Evolutionary conservation across 768 basidiomycete species (phyloP).

Genomic region (Auriscalpium vulgare): DNA sequence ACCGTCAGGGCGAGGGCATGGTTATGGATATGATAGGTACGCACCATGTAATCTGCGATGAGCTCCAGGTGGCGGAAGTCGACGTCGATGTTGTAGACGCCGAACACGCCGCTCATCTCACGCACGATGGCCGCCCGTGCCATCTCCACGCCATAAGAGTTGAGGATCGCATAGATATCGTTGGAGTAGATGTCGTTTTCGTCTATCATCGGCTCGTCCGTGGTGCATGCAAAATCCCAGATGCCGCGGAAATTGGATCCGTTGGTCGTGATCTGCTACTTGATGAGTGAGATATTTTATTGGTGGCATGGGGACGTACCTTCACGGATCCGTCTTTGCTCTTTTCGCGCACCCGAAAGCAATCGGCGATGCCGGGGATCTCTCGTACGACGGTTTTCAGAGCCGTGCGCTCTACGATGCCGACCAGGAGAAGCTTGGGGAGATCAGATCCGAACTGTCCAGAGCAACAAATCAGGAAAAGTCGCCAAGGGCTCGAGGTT

Average conservation of each 20-base stretch:
- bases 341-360: slow-evolving; percentile 67
- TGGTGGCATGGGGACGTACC: slow-evolving; percentile 26
- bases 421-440: slow-evolving; percentile 90
- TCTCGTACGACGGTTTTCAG: slow-evolving; percentile 80
- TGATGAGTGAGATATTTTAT: slow-evolving; percentile 1
- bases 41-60: slow-evolving; percentile 98
- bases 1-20: too few relatives aligned
- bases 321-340: slow-evolving; percentile 44
- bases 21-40: slow-evolving; percentile 18
- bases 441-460: slow-evolving; percentile 79
- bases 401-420: slow-evolving; percentile 85
- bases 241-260: slow-evolving; percentile 90
- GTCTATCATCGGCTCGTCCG: slow-evolving; percentile 48
- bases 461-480: not conserved
- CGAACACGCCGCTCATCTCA: slow-evolving; percentile 89
- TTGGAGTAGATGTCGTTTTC: slow-evolving; percentile 84
- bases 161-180: slow-evolving; percentile 86
- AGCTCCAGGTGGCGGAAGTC: slow-evolving; percentile 90
- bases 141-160: slow-evolving; percentile 95
- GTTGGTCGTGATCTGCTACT: slow-evolving; percentile 67
- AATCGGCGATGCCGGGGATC: slow-evolving; percentile 81
- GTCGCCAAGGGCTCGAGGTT: not conserved
- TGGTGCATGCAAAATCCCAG: slow-evolving; percentile 59
- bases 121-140: slow-evolving; percentile 84
- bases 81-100: slow-evolving; percentile 92